A percentile compares a stretch with the other conserved stretches of the same genome.
Conservation (phyloP, 495 filamentous ascomycete genomes). For the Xylaria venustula region DNA sequence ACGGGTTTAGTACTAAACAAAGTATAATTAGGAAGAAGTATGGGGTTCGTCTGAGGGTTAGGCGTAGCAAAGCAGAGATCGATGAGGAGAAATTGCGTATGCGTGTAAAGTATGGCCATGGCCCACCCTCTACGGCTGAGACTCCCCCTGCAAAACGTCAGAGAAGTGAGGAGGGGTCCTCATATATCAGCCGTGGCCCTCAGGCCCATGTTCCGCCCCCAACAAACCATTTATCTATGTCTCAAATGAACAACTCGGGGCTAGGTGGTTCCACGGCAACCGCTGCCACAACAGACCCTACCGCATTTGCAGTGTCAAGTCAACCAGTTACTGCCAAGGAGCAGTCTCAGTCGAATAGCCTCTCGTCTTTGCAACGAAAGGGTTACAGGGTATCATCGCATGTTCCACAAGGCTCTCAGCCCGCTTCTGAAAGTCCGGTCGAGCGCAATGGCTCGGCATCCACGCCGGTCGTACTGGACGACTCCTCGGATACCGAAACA, state of each 20-base stretch:
- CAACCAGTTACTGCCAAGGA: conserved; percentile 7
- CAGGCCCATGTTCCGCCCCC: neutral
- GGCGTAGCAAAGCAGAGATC: conserved; percentile 45
- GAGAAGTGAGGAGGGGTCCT: conserved; percentile 18
- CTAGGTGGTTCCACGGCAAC: conserved; percentile 31
- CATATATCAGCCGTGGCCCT: neutral
- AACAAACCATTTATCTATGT: conserved; percentile 30
- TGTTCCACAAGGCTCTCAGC: neutral
- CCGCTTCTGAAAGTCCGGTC: neutral
- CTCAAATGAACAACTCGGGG: conserved; percentile 29
- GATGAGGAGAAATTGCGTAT: conserved; percentile 38
- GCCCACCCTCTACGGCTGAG: neutral
- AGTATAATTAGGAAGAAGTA: conserved; percentile 50
- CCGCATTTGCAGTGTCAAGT: conserved; percentile 15
- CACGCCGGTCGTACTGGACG: conserved; percentile 24
- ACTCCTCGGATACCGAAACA: conserved; percentile 28
- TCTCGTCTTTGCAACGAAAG: conserved; percentile 23
- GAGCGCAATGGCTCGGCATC: conserved; percentile 20
- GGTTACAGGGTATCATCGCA: conserved; percentile 30
- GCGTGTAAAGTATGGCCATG: conserved; percentile 24
- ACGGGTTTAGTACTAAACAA: conserved; percentile 48
- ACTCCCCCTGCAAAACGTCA: conserved; percentile 19
- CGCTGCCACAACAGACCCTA: conserved; percentile 32
- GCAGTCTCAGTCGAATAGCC: conserved; percentile 15
- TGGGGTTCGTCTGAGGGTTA: conserved; percentile 44